Percentiles rank a stretch among this genome's conserved stretches.
Evolutionary conservation across 768 basidiomycete genomes (phyloP).

Genomic region (Punctularia strigosozonata): DNA sequence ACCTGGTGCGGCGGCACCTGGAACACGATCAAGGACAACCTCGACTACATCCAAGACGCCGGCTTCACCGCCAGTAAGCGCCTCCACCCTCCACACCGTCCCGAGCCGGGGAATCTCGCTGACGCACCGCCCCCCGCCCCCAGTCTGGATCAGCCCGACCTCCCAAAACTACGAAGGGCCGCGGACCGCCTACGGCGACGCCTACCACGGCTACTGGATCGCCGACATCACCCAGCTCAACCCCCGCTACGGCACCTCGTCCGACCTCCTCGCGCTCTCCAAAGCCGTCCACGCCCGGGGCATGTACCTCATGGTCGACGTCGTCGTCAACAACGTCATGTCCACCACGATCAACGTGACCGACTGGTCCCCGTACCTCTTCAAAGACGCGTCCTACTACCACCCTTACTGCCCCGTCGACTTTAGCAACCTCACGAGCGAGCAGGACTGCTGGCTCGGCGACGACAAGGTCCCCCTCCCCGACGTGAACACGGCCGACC

Average conservation of each 20-base stretch:
- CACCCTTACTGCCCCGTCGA: slow-evolving; percentile 72
- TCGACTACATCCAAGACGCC: slow-evolving; percentile 79
- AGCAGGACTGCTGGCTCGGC: slow-evolving; percentile 77
- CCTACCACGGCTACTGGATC: slow-evolving; percentile 85
- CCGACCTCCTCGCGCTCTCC: slow-evolving; percentile 60
- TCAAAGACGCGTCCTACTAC: slow-evolving; percentile 60
- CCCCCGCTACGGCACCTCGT: slow-evolving; percentile 55
- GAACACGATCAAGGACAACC: slow-evolving; percentile 56
- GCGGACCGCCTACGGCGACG: slow-evolving; percentile 60
- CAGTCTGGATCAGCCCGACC: slow-evolving; percentile 79
- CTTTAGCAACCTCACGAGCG: slow-evolving; percentile 56
- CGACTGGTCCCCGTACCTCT: slow-evolving; percentile 54
- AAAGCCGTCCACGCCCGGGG: slow-evolving; percentile 54
- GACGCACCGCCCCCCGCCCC: slow-evolving; percentile 1
- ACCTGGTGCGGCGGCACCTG: slow-evolving; percentile 87
- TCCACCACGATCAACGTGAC: slow-evolving; percentile 48
- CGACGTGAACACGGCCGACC: slow-evolving; percentile 68
- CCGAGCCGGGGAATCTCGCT: too few relatives aligned
- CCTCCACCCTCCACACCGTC: not conserved
- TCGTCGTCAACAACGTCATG: slow-evolving; percentile 84
- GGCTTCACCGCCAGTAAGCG: slow-evolving; percentile 66
- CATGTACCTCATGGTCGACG: slow-evolving; percentile 85
- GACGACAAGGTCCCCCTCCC: slow-evolving; percentile 62
- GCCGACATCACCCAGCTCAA: slow-evolving; percentile 60
- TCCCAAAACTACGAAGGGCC: slow-evolving; percentile 69